Evolutionary conservation across 2,329 filamentous ascomycete genomes (phyloP).

Genomic region (Phoma sp.): DNA sequence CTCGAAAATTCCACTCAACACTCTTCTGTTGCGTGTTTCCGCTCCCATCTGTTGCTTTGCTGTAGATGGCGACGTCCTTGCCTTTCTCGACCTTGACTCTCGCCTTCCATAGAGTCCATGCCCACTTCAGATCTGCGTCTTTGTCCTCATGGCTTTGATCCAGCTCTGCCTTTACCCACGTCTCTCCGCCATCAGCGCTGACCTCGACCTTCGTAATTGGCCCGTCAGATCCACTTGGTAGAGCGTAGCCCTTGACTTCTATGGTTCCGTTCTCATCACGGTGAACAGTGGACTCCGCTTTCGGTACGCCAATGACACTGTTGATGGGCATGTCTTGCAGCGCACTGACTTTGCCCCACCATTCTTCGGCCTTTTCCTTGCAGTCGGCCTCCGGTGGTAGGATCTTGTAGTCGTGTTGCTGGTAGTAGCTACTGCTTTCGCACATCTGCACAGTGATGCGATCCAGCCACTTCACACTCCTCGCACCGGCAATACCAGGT

Average conservation of each 20-base stretch:
- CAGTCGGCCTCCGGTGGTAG: constrained; percentile 60
- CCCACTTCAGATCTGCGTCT: constrained; percentile 56
- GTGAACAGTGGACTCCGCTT: constrained; percentile 52
- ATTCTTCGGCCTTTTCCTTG: constrained; percentile 58
- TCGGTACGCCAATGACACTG: constrained; percentile 60
- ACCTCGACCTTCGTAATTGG: constrained; percentile 63
- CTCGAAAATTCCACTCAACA: constrained; percentile 64
- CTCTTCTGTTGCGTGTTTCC: constrained; percentile 59
- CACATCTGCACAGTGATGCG: constrained; percentile 57
- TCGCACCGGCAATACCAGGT: constrained; percentile 60
- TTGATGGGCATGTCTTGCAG: constrained; percentile 65
- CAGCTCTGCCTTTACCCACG: constrained; percentile 58
- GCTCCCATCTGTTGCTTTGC: constrained; percentile 60
- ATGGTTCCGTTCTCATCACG: constrained; percentile 52
- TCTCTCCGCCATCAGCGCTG: constrained; percentile 56
- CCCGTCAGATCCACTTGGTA: constrained; percentile 60
- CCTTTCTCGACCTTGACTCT: constrained; percentile 53
- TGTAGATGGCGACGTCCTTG: constrained; percentile 54
- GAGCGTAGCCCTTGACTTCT: constrained; percentile 61
- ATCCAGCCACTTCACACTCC: constrained; percentile 65
- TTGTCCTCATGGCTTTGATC: constrained; percentile 28
- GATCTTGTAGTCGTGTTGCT: constrained; percentile 66
- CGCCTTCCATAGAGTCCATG: constrained; percentile 63
- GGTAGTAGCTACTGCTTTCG: constrained; percentile 63
- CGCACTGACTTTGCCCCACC: constrained; percentile 58